Evolutionary conservation across 495 filamentous ascomycete genomes (phyloP).

Genomic region (Penicillium steckii): DNA sequence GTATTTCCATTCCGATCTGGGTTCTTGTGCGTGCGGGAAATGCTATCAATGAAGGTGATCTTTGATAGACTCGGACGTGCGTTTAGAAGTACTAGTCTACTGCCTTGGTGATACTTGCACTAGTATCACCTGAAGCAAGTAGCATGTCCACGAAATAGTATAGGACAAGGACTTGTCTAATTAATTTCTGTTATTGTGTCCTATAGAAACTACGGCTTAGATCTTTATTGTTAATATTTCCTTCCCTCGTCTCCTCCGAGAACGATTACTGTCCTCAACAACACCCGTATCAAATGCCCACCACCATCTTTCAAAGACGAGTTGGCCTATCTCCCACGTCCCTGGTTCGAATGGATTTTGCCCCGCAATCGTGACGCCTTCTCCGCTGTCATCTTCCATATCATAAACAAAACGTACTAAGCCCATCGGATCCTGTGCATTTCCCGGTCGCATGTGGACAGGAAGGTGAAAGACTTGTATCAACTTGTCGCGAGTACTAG

Average conservation of each 20-base stretch:
- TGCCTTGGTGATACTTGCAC: neutral
- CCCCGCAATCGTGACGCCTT: slow-evolving; percentile 39
- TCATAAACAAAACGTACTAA: slow-evolving; percentile 43
- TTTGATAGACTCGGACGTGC: neutral
- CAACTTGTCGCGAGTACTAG: slow-evolving; percentile 41
- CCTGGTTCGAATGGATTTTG: slow-evolving; percentile 34
- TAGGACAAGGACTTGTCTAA: neutral
- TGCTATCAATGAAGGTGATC: slow-evolving; percentile 5
- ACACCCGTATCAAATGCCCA: slow-evolving; percentile 46
- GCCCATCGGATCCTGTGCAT: slow-evolving; percentile 33
- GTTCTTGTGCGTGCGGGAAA: slow-evolving; percentile 21
- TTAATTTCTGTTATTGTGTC: too few species aligned
- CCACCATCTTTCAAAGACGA: slow-evolving; percentile 51
- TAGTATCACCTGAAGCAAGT: neutral
- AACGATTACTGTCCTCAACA: slow-evolving; percentile 40
- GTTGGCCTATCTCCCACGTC: slow-evolving; percentile 48
- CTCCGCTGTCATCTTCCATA: slow-evolving; percentile 43
- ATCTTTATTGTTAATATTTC: neutral
- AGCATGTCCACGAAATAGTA: too few species aligned
- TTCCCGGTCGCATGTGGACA: slow-evolving; percentile 31
- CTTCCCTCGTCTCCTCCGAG: slow-evolving; percentile 26
- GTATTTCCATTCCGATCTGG: slow-evolving; percentile 26
- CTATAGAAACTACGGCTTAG: too few species aligned
- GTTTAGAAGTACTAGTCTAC: neutral
- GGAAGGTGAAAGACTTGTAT: slow-evolving; percentile 43